Base-by-base conservation (phyloP, 2,329 filamentous ascomycete genomes). In the Pseudogymnoascus sp. region DNA sequence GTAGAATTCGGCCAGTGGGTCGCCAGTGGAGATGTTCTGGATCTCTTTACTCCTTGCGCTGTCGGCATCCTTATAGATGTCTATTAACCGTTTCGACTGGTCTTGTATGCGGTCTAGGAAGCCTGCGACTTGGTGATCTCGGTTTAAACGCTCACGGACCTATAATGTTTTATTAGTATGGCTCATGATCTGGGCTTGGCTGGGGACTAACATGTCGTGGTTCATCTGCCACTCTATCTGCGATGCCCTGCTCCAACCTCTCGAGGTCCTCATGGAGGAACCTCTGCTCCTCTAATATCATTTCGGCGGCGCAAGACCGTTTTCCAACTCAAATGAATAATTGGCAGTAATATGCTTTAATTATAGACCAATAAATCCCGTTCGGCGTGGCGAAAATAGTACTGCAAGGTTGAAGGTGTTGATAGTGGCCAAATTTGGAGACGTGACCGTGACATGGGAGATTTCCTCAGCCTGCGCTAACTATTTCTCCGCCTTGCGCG, bases 211-310 rank as follows among this genome's bases (percentile, higher is more conserved):
- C 91, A 75, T 93, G 89, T 77, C 89, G 90, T 53, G 93, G 93
- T 68, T 98, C 92, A 68, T 97, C 91, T 66, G 87, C 83, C 65
- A 96, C 85, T 72, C 93, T 89, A 78, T 98, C 93, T 62, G 91
- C 89, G 71, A 97, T 89, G 62, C 90, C 95, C 75, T 96, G 91
- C 78, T 99, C 95, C 65, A 99, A 84, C 67, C 95, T 88, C 82
- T 99, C 95, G 60, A 99, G 80, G 77, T 99, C 95, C 84, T 99
- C 95, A 71, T 97, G 93, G 70, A 97, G 85, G 72, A 91, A 92
- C 70, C 95, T 86, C 78, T 98, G 89, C 70, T 98, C 93, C 81
- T 99, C 96, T 67, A 97, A 79, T 69, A 96, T 80, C 92, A 97
- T 88, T 6, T 50, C 78, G 68, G 33, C 43, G 22, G 56, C 16